Base-by-base conservation (phyloP, 208 protist genomes). In the Histomonas meleagridis region DNA sequence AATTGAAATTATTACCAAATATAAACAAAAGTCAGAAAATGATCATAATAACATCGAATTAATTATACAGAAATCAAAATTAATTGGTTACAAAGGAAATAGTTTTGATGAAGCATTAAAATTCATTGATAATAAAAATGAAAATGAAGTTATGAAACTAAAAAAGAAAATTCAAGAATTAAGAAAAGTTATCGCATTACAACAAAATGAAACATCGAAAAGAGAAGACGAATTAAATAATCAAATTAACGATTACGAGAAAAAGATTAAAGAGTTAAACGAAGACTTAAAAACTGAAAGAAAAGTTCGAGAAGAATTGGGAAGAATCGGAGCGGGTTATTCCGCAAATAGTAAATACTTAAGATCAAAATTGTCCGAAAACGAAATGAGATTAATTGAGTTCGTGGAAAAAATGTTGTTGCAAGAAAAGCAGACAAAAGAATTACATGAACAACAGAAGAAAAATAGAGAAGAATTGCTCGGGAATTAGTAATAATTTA, bases 251-350 rank as follows among this genome's bases (percentile, higher is more conserved):
- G 32, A 18, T 38, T 16, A 51, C 26, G 76, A 86, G 55, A 55
- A 14, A 23, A 46, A 86, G 1, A 86, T 86, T 38, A 26, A 12
- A 16, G 46, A 86, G 18, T n/a, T 86, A 14, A 43, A 32, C 7
- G 40, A 57, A 55, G 40, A 86, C 9, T 16, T 86, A 0, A 7
- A 51, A 86, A 49, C 46, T 5, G 76, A 86, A 38, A 86, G 46
- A 86, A 46, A 40, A n/a, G 43, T 86, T 3, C 26, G 76, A 86
- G 46, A 46, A 86, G 76, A 86, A 86, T n/a, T 86, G 0, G 76
- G 76, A 55, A 86, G 32, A 86, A 86, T 86, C 5, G 76, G 76
- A 32, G 40, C 51, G n/a, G 76, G 76, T 32, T 51, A 55, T 16
- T 51, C 76, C 14, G 76, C 76, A 16, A 46, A 86, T 55, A 86